Conservation (phyloP, 2,329 filamentous ascomycete species). For the Colletotrichum sublineola region DNA sequence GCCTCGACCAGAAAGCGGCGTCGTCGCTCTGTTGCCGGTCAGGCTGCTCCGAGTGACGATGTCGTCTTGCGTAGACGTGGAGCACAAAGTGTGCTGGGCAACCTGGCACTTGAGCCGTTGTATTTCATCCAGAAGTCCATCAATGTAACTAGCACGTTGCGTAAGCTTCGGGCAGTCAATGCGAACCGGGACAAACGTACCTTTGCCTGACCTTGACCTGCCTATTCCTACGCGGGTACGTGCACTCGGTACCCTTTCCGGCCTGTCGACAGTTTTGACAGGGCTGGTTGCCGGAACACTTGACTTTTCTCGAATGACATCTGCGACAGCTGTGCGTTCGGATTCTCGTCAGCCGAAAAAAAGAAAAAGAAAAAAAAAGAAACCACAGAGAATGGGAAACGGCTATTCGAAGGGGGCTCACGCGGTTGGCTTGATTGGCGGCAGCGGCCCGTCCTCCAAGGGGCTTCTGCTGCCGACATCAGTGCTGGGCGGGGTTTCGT, state of each 20-base stretch:
- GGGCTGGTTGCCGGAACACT: constrained; percentile 51
- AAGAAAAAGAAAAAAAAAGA: too few relatives aligned
- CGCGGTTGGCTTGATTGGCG: constrained; percentile 43
- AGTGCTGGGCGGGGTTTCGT: constrained; percentile 34
- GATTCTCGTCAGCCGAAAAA: constrained; percentile 40
- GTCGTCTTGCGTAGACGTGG: not conserved
- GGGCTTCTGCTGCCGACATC: constrained; percentile 30
- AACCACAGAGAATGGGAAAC: too few relatives aligned
- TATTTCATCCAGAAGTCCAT: constrained; percentile 52
- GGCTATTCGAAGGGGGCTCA: not conserved
- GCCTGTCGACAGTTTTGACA: constrained; percentile 51
- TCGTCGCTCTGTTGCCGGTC: constrained; percentile 11
- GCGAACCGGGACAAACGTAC: constrained; percentile 45
- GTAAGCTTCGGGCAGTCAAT: constrained; percentile 14
- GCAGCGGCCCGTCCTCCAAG: constrained; percentile 37
- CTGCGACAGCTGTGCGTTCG: constrained; percentile 43
- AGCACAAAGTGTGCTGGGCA: not conserved
- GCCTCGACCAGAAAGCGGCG: constrained; percentile 20
- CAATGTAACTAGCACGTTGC: constrained; percentile 48
- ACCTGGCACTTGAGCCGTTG: constrained; percentile 47
- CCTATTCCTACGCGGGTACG: constrained; percentile 51
- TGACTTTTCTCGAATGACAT: constrained; percentile 53
- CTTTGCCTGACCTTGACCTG: constrained; percentile 52
- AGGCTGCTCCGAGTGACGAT: not conserved
- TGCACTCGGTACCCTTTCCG: constrained; percentile 49